Base-by-base conservation (phyloP, 2,329 filamentous ascomycete species). In the Fusarium nelsonii region DNA sequence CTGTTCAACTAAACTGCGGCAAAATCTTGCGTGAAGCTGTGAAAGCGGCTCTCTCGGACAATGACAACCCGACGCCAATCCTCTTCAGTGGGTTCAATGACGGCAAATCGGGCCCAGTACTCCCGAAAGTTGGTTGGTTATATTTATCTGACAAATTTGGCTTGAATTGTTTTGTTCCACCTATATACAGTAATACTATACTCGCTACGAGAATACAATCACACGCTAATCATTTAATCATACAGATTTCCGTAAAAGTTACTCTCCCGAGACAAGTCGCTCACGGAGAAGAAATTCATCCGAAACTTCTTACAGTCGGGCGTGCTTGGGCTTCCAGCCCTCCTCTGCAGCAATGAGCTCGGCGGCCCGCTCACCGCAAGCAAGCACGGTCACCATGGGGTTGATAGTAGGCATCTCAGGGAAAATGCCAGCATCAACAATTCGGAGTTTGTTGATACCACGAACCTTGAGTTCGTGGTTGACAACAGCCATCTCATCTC, bases 381-480 rank as follows among this genome's bases (percentile, higher is more conserved):
- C 91, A 76, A 97, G 80, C 7, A 97, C 93, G 2, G 93, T 97
- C 76, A 97, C 83, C 94, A 97, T 96, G 62, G 92, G 93, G 83
- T 97, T 97, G 78, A 96, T 91, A 55, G 87, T 91, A 45, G 92
- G 86, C 88, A 97, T 97, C 65, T 91, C 91, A 0, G 93, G 94
- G 84, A 97, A 97, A 51, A 97, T 88, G 74, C 93, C 92, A 0
- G 93, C 93, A 78, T 97, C 93, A 2, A 92, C 92, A 71, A 97
- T 93, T 60, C 93, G 87, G 60, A 97, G 80, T 32, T 88, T 88
- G 82, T 89, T 88, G 68, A 97, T 80, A 1, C 92, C 93, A 30
- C 88, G 84, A 32, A 97, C 83, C 81, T 87, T 91, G 66, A 97
- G 81, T 76, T 90, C 84, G 28, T 86, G 85, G 76, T 96, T 91